Evolutionary conservation across 1,284 basidiomycete genomes (phyloP).

Genomic region (Marasmius oreades): DNA sequence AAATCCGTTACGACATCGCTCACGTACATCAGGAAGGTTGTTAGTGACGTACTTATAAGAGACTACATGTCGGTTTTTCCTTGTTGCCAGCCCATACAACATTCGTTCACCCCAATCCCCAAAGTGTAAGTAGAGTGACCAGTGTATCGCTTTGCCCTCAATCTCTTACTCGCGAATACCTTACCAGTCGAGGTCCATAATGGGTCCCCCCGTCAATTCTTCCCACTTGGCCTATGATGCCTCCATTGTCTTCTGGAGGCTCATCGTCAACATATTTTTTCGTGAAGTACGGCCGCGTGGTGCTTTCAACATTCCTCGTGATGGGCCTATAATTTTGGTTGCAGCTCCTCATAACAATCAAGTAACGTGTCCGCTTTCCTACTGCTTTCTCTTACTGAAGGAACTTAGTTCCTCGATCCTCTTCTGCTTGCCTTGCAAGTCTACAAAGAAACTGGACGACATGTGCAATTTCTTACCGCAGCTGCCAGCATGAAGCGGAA

Average conservation of each 20-base stretch:
- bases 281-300: conserved; percentile 94
- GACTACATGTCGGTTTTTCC: too few species aligned
- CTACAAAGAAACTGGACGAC: conserved; percentile 78
- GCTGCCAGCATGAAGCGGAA: conserved; percentile 86
- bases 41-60: too few species aligned
- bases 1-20: too few species aligned
- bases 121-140: too few species aligned
- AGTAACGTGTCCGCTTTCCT: conserved; percentile 37
- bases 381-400: conserved; percentile 4
- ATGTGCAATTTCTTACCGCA: conserved; percentile 90
- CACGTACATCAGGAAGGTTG: too few species aligned
- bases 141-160: not conserved
- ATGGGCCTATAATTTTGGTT: conserved; percentile 95
- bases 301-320: conserved; percentile 89
- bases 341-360: conserved; percentile 97
- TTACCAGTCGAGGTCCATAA: conserved; percentile 18
- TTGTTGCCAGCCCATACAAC: too few species aligned
- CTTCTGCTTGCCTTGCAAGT: conserved; percentile 88
- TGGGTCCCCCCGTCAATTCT: conserved; percentile 17
- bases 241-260: conserved; percentile 74
- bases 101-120: not conserved
- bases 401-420: conserved; percentile 87
- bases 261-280: conserved; percentile 95
- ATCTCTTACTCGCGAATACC: not conserved
- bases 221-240: conserved; percentile 48